Conservation (phyloP, 768 basidiomycete genomes). For the Tremella yokohamensis region DNA sequence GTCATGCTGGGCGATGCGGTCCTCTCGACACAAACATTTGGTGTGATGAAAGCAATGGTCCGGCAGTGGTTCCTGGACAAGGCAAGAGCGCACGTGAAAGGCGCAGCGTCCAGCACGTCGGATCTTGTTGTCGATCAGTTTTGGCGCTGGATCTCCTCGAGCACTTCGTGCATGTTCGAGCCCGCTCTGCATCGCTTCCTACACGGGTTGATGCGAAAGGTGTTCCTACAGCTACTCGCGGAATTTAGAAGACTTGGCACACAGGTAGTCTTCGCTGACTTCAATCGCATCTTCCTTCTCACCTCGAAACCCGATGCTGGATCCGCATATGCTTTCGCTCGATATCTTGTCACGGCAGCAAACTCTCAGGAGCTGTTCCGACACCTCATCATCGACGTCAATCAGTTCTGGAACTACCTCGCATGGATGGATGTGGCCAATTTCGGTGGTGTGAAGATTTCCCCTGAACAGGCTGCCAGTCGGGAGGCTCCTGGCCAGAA, state of each 20-base stretch:
- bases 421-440: slow-evolving; percentile 96
- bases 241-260: slow-evolving; percentile 95
- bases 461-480: slow-evolving; percentile 51
- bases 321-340: slow-evolving; percentile 90
- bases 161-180: slow-evolving; percentile 81
- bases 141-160: slow-evolving; percentile 94
- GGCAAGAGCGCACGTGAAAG: slow-evolving; percentile 64
- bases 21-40: slow-evolving; percentile 80
- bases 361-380: slow-evolving; percentile 94
- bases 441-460: slow-evolving; percentile 72
- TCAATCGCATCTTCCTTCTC: slow-evolving; percentile 80
- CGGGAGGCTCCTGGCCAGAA: slow-evolving; percentile 22
- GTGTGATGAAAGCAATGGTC: slow-evolving; percentile 78
- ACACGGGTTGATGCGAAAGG: slow-evolving; percentile 94
- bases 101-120: slow-evolving; percentile 59
- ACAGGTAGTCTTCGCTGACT: slow-evolving; percentile 88
- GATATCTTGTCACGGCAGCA: slow-evolving; percentile 88
- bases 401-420: slow-evolving; percentile 87
- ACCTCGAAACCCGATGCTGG: slow-evolving; percentile 90
- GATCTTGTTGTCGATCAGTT: slow-evolving; percentile 74
- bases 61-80: slow-evolving; percentile 83
- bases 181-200: slow-evolving; percentile 88
- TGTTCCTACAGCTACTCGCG: slow-evolving; percentile 91
- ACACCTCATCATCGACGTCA: slow-evolving; percentile 78
- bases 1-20: slow-evolving; percentile 84